These are phyloP conservation scores for Arabidopsis suecica DNA, from an alignment of 345 rosid species.

Conservation along the genomic window DNA sequence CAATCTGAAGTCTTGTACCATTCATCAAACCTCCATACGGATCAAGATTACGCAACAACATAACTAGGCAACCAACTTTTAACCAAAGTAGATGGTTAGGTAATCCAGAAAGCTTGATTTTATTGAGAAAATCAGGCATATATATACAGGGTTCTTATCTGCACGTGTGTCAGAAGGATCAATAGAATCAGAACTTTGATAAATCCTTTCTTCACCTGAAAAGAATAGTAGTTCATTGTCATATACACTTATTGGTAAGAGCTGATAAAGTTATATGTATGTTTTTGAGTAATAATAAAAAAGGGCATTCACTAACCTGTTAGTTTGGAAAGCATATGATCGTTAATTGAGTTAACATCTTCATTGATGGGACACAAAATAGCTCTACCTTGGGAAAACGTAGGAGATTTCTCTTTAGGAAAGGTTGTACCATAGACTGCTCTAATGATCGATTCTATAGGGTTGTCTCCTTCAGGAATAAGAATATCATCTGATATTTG, in stretches of 20 bases:
- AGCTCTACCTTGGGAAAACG: too few relatives aligned
- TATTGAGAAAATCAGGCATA: neutral
- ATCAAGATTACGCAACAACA: neutral
- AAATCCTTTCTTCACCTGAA: neutral
- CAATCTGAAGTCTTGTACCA: neutral
- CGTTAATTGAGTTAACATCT: too few relatives aligned
- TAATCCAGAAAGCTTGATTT: neutral
- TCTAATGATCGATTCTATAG: too few relatives aligned
- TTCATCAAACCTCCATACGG: neutral
- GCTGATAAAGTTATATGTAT: too few relatives aligned
- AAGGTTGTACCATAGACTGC: too few relatives aligned
- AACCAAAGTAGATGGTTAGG: neutral
- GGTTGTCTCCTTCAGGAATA: too few relatives aligned
- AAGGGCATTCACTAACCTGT: neutral
- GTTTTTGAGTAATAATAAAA: too few relatives aligned
- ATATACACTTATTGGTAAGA: neutral
- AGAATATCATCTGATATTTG: neutral
- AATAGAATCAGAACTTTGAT: neutral
- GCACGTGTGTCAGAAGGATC: neutral
- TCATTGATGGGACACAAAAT: too few relatives aligned
- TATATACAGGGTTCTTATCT: neutral
- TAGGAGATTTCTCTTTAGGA: too few relatives aligned
- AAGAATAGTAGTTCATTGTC: neutral
- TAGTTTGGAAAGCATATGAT: neutral
- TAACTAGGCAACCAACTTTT: neutral